Percentiles rank a stretch among this genome's conserved stretches.
These are phyloP conservation scores for Hypoxylon sp. DNA, from an alignment of 2,329 filamentous ascomycete species.

Conservation along the genomic window DNA sequence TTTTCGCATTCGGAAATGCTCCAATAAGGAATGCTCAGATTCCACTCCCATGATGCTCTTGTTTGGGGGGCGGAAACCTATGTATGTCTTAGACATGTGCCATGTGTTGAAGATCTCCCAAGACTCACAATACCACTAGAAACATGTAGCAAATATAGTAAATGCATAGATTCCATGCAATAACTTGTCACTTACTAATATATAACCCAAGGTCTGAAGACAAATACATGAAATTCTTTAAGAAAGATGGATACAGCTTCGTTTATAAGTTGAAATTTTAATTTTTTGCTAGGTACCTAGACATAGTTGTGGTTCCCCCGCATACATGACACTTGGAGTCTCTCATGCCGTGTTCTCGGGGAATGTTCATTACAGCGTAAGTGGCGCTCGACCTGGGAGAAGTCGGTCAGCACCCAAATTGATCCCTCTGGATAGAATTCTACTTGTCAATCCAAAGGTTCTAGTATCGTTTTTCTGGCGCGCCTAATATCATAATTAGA, in stretches of 20 bases:
- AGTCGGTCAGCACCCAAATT: not conserved
- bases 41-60: conserved; percentile 10
- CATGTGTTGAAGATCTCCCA: conserved; percentile 24
- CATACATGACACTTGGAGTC: not conserved
- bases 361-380: not conserved
- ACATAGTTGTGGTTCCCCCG: not conserved
- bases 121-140: not conserved
- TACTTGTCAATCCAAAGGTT: not conserved
- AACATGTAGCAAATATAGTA: not conserved
- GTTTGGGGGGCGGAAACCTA: not conserved
- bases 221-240: not conserved
- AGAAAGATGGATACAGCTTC: not conserved
- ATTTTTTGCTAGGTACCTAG: too few species aligned
- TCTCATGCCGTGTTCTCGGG: not conserved
- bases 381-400: not conserved
- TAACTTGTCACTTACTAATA: not conserved
- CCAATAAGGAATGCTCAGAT: conserved; percentile 19
- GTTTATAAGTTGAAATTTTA: too few species aligned
- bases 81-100: conserved; percentile 33
- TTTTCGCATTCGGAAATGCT: conserved; percentile 23
- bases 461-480: too few species aligned
- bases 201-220: not conserved
- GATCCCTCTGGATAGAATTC: not conserved
- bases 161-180: not conserved
- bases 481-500: too few species aligned